Percentiles rank a stretch among this genome's conserved stretches.
phyloP scores from a whole-genome alignment of 2,329 filamentous ascomycete genomes.

The Pseudogymnoascus sp. region DNA sequence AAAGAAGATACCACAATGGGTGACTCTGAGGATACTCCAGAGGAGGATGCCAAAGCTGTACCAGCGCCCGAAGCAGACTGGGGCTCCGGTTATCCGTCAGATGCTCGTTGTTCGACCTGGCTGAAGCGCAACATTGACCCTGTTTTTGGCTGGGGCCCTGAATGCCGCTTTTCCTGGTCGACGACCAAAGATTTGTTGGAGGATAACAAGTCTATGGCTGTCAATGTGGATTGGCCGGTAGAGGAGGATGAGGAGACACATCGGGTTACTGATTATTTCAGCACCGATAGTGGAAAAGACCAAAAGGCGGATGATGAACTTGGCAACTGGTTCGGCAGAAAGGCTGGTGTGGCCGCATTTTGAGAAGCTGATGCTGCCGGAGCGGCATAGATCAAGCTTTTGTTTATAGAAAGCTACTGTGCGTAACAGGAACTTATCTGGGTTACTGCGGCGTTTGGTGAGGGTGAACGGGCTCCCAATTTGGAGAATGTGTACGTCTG shows the following conservation, averaged over 20 bases:
- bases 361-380: slow-evolving; percentile 11
- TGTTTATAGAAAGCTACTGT: background rate
- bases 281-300: slow-evolving; percentile 23
- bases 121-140: slow-evolving; percentile 81
- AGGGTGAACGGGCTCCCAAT: background rate
- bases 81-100: slow-evolving; percentile 92
- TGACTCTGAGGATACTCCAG: background rate
- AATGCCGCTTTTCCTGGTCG: slow-evolving; percentile 93
- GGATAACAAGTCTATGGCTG: slow-evolving; percentile 51
- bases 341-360: slow-evolving; percentile 26
- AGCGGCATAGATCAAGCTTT: background rate
- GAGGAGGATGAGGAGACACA: slow-evolving; percentile 63
- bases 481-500: background rate
- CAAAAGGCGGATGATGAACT: slow-evolving; percentile 48
- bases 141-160: slow-evolving; percentile 88
- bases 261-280: slow-evolving; percentile 72
- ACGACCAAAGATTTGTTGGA: slow-evolving; percentile 93
- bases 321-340: slow-evolving; percentile 68
- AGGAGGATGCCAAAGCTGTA: slow-evolving; percentile 30
- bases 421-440: background rate
- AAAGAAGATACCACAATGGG: slow-evolving; percentile 22
- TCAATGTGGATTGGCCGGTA: slow-evolving; percentile 77
- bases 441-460: background rate
- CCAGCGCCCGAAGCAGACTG: slow-evolving; percentile 45
- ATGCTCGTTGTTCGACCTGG: slow-evolving; percentile 74